Percentiles rank a stretch among this genome's conserved stretches.
Conservation (phyloP, 2,329 filamentous ascomycete genomes). For the Hypocrella siamensis region DNA sequence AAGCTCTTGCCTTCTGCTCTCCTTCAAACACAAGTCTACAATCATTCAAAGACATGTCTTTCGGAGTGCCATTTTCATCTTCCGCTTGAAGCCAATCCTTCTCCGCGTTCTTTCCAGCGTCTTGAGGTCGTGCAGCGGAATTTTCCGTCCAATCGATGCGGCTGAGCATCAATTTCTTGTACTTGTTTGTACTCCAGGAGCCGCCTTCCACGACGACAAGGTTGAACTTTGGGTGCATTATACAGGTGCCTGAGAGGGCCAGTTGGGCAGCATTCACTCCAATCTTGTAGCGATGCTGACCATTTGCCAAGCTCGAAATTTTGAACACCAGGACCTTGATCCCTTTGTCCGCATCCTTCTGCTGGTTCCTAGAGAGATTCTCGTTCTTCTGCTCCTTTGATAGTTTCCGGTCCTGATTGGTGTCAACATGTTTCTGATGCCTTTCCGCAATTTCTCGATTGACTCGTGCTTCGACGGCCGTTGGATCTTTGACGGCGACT, state of each 20-base stretch:
- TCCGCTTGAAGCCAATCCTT: conserved; percentile 67
- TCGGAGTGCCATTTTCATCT: conserved; percentile 61
- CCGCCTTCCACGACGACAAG: conserved; percentile 88
- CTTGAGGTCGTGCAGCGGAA: conserved; percentile 46
- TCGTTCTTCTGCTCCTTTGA: conserved; percentile 77
- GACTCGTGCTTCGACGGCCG: conserved; percentile 86
- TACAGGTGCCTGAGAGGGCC: conserved; percentile 73
- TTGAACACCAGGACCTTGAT: conserved; percentile 80
- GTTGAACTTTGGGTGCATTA: conserved; percentile 81
- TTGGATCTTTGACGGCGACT: conserved; percentile 77
- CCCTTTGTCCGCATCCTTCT: conserved; percentile 74
- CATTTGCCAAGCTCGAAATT: conserved; percentile 77
- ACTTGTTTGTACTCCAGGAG: conserved; percentile 63
- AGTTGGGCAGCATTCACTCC: conserved; percentile 83
- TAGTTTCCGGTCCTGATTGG: conserved; percentile 74
- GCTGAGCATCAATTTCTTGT: conserved; percentile 84
- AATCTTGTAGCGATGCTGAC: conserved; percentile 86
- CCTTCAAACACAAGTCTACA: conserved; percentile 85
- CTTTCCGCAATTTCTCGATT: conserved; percentile 86
- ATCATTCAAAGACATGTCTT: conserved; percentile 68
- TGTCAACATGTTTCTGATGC: conserved; percentile 56
- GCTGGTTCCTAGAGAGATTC: conserved; percentile 70
- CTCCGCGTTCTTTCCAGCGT: conserved; percentile 44
- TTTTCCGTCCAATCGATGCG: conserved; percentile 95
- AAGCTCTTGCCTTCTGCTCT: conserved; percentile 62